Evolutionary conservation across 2,329 filamentous ascomycete genomes (phyloP).

Genomic region (Plectosphaerella plurivora): DNA sequence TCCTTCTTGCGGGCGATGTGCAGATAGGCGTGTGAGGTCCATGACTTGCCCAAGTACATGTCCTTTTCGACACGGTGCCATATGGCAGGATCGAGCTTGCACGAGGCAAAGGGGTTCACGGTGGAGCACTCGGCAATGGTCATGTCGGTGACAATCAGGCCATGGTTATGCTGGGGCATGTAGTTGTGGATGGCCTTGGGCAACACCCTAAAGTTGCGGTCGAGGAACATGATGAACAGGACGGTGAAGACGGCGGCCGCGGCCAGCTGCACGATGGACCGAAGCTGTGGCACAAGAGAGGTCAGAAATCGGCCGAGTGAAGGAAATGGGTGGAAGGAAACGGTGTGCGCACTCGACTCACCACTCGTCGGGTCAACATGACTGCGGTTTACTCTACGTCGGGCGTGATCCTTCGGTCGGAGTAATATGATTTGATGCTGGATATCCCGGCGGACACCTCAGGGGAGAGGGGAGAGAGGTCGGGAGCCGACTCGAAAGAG

Average conservation of each 20-base stretch:
- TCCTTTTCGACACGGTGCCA: conserved; percentile 83
- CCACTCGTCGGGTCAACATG: conserved; percentile 17
- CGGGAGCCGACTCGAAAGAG: too few species aligned
- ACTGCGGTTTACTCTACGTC: not conserved
- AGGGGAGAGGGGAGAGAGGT: too few species aligned
- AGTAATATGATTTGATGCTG: too few species aligned
- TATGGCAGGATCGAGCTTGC: conserved; percentile 62
- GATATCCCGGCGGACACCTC: too few species aligned
- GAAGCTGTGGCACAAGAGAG: conserved; percentile 35
- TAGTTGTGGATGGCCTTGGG: conserved; percentile 82
- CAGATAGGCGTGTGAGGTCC: conserved; percentile 73
- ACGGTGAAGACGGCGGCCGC: conserved; percentile 62
- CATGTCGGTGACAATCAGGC: conserved; percentile 81
- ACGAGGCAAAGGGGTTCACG: conserved; percentile 70
- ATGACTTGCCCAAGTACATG: conserved; percentile 64
- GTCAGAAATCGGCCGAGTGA: not conserved
- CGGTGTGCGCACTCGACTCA: conserved; percentile 4
- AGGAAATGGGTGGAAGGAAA: not conserved
- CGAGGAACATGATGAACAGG: conserved; percentile 73
- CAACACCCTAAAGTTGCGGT: conserved; percentile 82
- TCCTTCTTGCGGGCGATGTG: conserved; percentile 82
- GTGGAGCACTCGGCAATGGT: conserved; percentile 72
- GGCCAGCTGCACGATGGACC: conserved; percentile 71
- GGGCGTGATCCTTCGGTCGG: too few species aligned
- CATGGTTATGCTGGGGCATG: conserved; percentile 79